Base-by-base conservation (phyloP, 345 rosid species). In the Rhizophora mangle region DNA sequence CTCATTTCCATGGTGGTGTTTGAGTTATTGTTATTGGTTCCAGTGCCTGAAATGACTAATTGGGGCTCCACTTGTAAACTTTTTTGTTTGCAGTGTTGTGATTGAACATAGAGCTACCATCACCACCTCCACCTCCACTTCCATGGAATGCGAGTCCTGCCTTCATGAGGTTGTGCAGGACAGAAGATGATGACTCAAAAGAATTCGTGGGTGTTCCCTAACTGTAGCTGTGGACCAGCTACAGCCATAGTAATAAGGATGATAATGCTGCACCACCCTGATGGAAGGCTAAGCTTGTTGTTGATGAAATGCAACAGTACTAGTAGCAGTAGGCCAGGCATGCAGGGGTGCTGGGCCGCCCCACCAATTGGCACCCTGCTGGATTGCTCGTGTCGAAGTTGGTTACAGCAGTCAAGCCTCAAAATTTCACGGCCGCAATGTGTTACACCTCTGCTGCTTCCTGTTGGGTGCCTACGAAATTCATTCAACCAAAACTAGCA, bases 141-240 rank as follows among this genome's bases (percentile, higher is more conserved):
- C 84, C 78, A 82, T 73, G 30, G 84, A 75, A 64, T 83, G 64
- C 22, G 84, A 70, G 31, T 82, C 84, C 76, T 24, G 78, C 72
- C 54, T 71, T 81, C 85, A 85, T 82, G 62, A 85, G 74, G 32
- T 76, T 78, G 54, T 79, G 82, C 30, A 79, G 22, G 39, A 70
- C 80, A 18, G 79, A 77, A 5, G 81, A 31, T 5, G 5, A 31
- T 31, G 32, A 80, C 69, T 81, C 24, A 86, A 26, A 87, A 78
- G 78, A 87, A 85, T 65, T 83, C 78, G 69, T 84, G 91, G 39
- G 85, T 74, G 60, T 43, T 77, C 22, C 84, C 83, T 31, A 72
- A 78, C n/a, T n/a, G n/a, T n/a, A n/a, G n/a, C n/a, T n/a, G n/a
- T n/a, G n/a, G n/a, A n/a, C n/a, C n/a, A n/a, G n/a, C n/a, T n/a